Evolutionary conservation across 192 early-diverging fungal genomes (phyloP).

Genomic region (Haplosporangium gracile): DNA sequence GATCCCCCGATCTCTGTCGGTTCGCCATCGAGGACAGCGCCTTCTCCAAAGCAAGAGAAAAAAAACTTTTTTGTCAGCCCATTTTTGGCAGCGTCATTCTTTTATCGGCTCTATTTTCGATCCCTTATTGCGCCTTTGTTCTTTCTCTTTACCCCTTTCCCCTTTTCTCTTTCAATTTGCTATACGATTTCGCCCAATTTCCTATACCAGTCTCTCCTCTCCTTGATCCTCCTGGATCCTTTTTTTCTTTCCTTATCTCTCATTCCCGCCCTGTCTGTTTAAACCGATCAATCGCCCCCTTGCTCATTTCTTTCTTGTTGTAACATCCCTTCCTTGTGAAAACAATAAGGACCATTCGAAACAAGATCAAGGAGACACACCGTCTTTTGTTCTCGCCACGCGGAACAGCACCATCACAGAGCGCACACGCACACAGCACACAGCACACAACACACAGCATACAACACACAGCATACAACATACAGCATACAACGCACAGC

Average conservation of each 20-base stretch:
- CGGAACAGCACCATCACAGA: not conserved
- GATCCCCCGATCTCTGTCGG: too few species aligned
- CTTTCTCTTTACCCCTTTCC: not conserved
- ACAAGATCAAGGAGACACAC: not conserved
- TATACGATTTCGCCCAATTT: not conserved
- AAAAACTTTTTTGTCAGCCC: not conserved
- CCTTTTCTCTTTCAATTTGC: not conserved
- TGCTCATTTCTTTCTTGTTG: not conserved
- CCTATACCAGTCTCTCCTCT: too few species aligned
- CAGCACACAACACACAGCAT: not conserved
- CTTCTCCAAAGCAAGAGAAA: too few species aligned
- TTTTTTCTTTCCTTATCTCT: too few species aligned
- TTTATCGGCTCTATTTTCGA: too few species aligned
- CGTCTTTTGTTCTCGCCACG: not conserved
- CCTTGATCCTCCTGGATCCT: too few species aligned
- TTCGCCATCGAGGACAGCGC: too few species aligned
- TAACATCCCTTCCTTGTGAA: not conserved
- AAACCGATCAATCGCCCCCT: not conserved
- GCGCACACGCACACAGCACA: not conserved
- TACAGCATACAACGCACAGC: not conserved
- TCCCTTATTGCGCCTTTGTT: constrained; percentile 2
- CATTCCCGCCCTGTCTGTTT: too few species aligned
- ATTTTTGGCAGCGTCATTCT: too few species aligned
- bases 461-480: not conserved
- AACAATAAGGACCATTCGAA: not conserved